A percentile compares a stretch with the other conserved stretches of the same genome.
Conservation (phyloP, 2,329 filamentous ascomycete species). For the Coniochaeta prunicola region DNA sequence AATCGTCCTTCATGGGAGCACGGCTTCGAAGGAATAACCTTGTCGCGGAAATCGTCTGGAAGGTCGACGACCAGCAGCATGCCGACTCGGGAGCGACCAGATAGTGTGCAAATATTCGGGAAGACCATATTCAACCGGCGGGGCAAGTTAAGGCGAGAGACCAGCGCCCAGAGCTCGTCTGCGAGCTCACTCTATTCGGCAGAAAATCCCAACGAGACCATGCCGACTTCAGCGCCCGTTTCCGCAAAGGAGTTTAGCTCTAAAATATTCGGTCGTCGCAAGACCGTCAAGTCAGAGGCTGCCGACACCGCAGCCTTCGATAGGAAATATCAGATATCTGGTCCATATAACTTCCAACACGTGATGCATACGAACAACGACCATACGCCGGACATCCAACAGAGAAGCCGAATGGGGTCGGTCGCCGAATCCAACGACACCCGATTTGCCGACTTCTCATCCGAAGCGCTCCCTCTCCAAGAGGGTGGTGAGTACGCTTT, state of each 20-base stretch:
- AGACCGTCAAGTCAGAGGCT: conserved; percentile 19
- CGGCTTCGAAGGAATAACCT: conserved; percentile 35
- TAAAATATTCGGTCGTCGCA: conserved; percentile 44
- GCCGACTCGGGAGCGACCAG: conserved; percentile 46
- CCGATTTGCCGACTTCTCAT: conserved; percentile 41
- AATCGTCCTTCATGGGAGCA: conserved; percentile 45
- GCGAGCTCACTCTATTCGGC: conserved; percentile 40
- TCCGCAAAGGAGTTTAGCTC: conserved; percentile 37
- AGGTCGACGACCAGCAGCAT: conserved; percentile 47
- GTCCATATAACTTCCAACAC: conserved; percentile 61
- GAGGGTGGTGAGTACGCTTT: conserved; percentile 7
- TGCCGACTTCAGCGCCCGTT: conserved; percentile 15
- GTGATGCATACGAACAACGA: conserved; percentile 51
- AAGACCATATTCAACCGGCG: conserved; percentile 52
- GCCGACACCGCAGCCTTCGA: conserved; percentile 19
- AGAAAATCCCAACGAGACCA: conserved; percentile 23
- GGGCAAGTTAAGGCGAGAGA: conserved; percentile 43
- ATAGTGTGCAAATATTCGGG: conserved; percentile 53
- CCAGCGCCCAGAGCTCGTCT: conserved; percentile 38
- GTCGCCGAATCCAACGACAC: conserved; percentile 37
- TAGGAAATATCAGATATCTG: conserved; percentile 49
- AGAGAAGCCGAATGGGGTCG: conserved; percentile 31
- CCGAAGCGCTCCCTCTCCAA: conserved; percentile 26
- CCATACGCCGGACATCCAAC: conserved; percentile 31
- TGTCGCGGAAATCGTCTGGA: conserved; percentile 50